Base-by-base conservation (phyloP, 805 yeast genomes). In the Schizosaccharomyces osmophilus region DNA sequence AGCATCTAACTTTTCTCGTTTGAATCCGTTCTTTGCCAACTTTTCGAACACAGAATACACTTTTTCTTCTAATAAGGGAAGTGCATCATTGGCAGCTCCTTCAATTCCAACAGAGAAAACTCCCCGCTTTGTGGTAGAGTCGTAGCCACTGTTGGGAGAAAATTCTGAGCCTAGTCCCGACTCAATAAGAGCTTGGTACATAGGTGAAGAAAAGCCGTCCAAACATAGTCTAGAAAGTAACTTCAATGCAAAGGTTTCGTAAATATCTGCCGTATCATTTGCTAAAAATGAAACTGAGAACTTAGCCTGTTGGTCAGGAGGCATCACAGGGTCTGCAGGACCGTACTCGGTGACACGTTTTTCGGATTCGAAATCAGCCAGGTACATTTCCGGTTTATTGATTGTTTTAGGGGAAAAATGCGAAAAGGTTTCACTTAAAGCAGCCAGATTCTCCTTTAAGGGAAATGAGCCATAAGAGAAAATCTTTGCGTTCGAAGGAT, bases 201-300 rank as follows among this genome's bases (percentile, higher is more conserved):
- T 75, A 5, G 95, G 90, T 5, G 97, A 84, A 13, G 93, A 84
- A 68, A 90, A 97, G 1, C 97, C 97, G 69, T 87, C 95, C 65
- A 83, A 79, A 42, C 93, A 74, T 61, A 93, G 73, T 29, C 82
- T 79, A 24, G 85, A 80, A 59, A 88, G 72, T 9, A 88, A 73
- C 62, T 82, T 83, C 77, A 88, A 75, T 57, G 84, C 76, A 69
- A 89, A 85, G 0, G 87, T 74, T 61, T 82, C 83, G 67, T 85
- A 84, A 9, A 78, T 75, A 66, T 84, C 83, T 11, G 75, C 68
- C 2, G 96, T 87, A 19, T 77, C 72, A 6, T 95, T 95, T 64
- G 85, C 80, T 64, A 80, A 75, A 97, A 97, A 93, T 0, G 97
- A 87, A 63, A 93, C 69, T 0, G 96, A 87, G 0, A 85, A 74